Evolutionary conservation across 352 stramenopile genomes (phyloP), one percentile per base, ranked within the genome.

Genomic region (Phytophthora europaea): DNA sequence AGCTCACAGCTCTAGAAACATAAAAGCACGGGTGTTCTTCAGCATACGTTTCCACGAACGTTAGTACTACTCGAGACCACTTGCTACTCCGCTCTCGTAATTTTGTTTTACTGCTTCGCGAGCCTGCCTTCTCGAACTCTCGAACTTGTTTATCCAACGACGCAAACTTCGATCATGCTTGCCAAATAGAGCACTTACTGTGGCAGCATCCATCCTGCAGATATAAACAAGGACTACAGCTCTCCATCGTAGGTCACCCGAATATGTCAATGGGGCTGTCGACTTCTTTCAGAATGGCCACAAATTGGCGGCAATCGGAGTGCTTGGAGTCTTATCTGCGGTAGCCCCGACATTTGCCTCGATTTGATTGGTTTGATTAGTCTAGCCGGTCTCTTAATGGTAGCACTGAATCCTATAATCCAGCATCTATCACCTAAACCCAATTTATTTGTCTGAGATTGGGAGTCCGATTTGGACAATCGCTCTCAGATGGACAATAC

Each of bases 11-110:
- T 79, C 66, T 54, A 79, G 63, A n/a, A 5, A 79, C 52, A 31
- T 79, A 81, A 55, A 81, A 75, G 26, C 75, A 76, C 10, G 66
- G 70, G 22, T 81, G 75, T 16, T 7, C 15, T 16, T 66, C 34
- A 1, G 75, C 63, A n/a, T 73, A 81, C 0, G 55, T 34, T 0
- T 66, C 23, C 0, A 76, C 66, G 18, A 76, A 79, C 23, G 8
- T 6, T 15, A 70, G 48, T 4, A 45, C 53, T 10, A 64, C 54
- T 23, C n/a, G 40, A 10, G 64, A 33, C 54, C 64, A 70, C 20
- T 61, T 68, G 36, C 18, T 47, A 33, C 36, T 43, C 10, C 36
- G 36, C 16, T 43, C 36, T 16, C 36, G 13, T 13, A 3, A 16
- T 36, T 43, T 43, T 43, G 13, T 43, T 10, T 43, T 43, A 13